Evolutionary conservation across 495 filamentous ascomycete genomes (phyloP).

Genomic region (Apiosordaria backusii): DNA sequence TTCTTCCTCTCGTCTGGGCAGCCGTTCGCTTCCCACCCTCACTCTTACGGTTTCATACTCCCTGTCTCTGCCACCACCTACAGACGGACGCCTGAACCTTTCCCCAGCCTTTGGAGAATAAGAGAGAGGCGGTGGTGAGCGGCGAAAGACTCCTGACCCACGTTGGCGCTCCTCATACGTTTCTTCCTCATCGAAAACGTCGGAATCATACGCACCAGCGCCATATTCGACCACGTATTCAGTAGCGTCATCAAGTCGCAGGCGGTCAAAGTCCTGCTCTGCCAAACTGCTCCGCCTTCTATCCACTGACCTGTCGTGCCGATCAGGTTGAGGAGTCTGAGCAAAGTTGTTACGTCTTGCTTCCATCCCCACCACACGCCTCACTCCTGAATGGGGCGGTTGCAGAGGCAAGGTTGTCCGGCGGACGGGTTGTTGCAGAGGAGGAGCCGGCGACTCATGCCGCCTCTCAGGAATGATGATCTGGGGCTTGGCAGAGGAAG

Average conservation of each 20-base stretch:
- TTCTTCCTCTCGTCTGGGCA: neutral
- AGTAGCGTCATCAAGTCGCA: neutral
- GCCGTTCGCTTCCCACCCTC: neutral
- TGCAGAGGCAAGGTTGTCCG: neutral
- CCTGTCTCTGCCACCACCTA: neutral
- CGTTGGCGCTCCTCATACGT: neutral
- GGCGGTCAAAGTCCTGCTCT: neutral
- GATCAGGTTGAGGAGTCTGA: neutral
- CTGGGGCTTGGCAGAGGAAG: neutral
- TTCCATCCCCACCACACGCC: neutral
- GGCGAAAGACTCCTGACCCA: neutral
- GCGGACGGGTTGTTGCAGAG: neutral
- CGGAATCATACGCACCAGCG: neutral
- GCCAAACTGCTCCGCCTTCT: neutral
- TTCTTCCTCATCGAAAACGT: neutral
- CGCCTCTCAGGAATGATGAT: neutral
- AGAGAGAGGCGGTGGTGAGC: neutral
- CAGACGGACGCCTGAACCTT: neutral
- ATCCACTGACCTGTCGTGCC: neutral
- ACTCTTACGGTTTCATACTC: neutral
- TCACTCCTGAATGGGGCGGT: neutral
- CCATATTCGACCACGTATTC: neutral
- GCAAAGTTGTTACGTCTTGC: neutral
- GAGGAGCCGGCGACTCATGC: neutral
- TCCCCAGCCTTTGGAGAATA: neutral